Conservation (phyloP, 768 basidiomycete species). For the Boletus subcaerulescens region DNA sequence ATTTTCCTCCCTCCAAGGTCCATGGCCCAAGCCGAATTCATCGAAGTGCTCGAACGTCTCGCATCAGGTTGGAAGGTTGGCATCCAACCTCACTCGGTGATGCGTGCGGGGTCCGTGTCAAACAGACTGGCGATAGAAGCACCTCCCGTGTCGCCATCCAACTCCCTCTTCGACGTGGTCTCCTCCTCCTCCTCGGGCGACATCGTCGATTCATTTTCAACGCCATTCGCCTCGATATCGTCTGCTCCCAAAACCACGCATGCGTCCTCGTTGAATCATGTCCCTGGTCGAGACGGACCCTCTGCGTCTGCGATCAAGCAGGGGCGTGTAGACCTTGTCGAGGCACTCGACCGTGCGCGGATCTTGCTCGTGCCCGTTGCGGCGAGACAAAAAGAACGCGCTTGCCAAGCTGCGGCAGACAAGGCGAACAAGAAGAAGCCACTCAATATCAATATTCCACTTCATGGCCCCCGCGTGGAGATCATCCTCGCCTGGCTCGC, state of each 20-base stretch:
- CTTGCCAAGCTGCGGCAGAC: conserved; percentile 49
- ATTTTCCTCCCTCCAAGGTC: conserved; percentile 84
- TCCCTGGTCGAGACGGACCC: conserved; percentile 22
- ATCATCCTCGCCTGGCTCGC: conserved; percentile 83
- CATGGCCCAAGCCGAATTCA: conserved; percentile 87
- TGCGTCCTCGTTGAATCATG: conserved; percentile 18
- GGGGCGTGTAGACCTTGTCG: conserved; percentile 41
- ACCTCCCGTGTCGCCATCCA: conserved; percentile 22
- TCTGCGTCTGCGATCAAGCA: conserved; percentile 15
- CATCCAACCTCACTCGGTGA: conserved; percentile 52
- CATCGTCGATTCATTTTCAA: conserved; percentile 11
- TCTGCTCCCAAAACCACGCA: conserved; percentile 14
- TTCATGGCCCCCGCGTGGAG: conserved; percentile 86
- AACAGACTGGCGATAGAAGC: conserved; percentile 44
- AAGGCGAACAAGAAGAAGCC: conserved; percentile 55
- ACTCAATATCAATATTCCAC: conserved; percentile 71
- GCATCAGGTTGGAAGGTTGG: conserved; percentile 73
- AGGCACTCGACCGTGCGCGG: conserved; percentile 64
- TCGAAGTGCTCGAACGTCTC: conserved; percentile 81
- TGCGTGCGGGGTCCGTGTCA: conserved; percentile 32
- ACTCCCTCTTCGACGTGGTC: conserved; percentile 21
- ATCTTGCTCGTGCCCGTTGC: conserved; percentile 72
- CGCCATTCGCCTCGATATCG: conserved; percentile 23
- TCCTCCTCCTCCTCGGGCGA: conserved; percentile 24
- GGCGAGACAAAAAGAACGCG: conserved; percentile 58